These are phyloP conservation scores for Inonotus obliquus DNA, from an alignment of 1,284 basidiomycete genomes.

Conservation along the genomic window DNA sequence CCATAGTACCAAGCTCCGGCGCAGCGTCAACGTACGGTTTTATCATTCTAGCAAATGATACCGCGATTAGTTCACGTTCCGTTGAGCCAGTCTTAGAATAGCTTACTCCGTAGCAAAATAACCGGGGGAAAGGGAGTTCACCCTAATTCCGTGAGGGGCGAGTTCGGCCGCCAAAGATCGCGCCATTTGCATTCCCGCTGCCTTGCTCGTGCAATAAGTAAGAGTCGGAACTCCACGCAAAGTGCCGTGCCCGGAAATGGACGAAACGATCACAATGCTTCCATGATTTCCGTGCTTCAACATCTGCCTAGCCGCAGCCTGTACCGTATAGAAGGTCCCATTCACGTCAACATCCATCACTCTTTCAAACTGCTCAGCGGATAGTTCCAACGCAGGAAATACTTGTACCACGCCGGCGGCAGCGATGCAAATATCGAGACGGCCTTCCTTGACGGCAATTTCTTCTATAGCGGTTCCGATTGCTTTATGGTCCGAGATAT, in stretches of 20 bases:
- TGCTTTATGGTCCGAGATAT: conserved; percentile 57
- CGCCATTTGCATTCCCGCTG: conserved; percentile 77
- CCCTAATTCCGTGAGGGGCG: conserved; percentile 63
- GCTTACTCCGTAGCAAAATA: conserved; percentile 68
- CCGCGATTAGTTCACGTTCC: conserved; percentile 9
- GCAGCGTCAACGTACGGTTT: conserved; percentile 68
- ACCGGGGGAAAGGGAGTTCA: conserved; percentile 74
- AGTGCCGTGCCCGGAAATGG: conserved; percentile 58
- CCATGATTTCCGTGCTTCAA: conserved; percentile 60
- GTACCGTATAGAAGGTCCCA: conserved; percentile 74
- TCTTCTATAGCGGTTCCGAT: conserved; percentile 54
- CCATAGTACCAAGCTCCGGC: conserved; percentile 68
- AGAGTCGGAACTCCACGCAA: conserved; percentile 40
- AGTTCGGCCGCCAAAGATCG: conserved; percentile 84
- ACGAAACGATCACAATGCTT: conserved; percentile 80
- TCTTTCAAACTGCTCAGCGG: conserved; percentile 65
- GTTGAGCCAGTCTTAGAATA: not conserved
- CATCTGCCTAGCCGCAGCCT: conserved; percentile 78
- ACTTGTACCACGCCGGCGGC: conserved; percentile 72
- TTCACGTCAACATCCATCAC: conserved; percentile 68
- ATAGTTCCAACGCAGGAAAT: conserved; percentile 65
- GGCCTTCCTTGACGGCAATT: conserved; percentile 58
- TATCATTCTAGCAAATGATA: conserved; percentile 45
- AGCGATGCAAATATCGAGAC: conserved; percentile 71
- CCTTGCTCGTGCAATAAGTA: conserved; percentile 79